phyloP scores from a whole-genome alignment of 495 filamentous ascomycete genomes.

The Penicillium cataractarum region DNA sequence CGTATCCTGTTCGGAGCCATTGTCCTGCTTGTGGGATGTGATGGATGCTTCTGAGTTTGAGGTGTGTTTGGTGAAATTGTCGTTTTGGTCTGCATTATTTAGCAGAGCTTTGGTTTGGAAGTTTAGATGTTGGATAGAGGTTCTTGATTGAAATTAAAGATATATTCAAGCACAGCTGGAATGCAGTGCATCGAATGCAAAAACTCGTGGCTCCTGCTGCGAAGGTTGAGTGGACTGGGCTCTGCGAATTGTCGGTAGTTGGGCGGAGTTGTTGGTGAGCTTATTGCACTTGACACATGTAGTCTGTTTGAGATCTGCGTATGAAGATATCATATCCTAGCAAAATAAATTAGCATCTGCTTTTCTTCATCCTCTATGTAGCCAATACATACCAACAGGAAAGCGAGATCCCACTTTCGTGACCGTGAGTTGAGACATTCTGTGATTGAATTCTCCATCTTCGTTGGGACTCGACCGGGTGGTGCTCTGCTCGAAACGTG shows the following conservation, averaged over 20 bases:
- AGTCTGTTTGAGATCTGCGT: conserved; percentile 44
- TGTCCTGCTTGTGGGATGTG: neutral
- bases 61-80: too few species aligned
- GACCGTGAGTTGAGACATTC: conserved; percentile 42
- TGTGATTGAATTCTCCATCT: conserved; percentile 38
- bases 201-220: conserved; percentile 10
- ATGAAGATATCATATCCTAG: conserved; percentile 48
- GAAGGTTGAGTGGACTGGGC: conserved; percentile 13
- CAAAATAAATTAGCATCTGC: conserved; percentile 11
- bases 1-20: neutral
- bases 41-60: too few species aligned
- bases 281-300: conserved; percentile 44
- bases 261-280: conserved; percentile 42
- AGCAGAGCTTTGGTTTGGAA: neutral
- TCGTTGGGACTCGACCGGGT: conserved; percentile 28
- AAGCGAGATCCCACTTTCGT: conserved; percentile 48
- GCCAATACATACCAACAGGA: conserved; percentile 39
- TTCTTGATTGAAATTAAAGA: too few species aligned
- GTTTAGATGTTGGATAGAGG: neutral
- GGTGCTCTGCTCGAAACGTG: conserved; percentile 32
- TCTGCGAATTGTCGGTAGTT: conserved; percentile 42
- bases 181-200: conserved; percentile 30
- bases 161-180: conserved; percentile 28
- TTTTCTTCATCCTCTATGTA: neutral
- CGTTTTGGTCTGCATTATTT: too few species aligned